Evolutionary conservation across 2,329 filamentous ascomycete species (phyloP).

Genomic region (Fusarium devonianum): DNA sequence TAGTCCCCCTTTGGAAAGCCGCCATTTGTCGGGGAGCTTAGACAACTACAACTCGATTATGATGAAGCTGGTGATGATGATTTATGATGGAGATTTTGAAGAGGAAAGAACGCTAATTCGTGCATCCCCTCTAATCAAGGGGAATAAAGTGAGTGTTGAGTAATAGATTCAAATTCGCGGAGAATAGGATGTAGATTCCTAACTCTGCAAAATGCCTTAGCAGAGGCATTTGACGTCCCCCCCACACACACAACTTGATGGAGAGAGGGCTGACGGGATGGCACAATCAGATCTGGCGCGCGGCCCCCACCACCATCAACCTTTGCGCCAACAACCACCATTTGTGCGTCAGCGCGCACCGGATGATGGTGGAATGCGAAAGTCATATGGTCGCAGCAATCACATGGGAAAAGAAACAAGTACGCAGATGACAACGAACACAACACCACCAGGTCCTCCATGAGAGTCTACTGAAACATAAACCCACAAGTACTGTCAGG

Average conservation of each 20-base stretch:
- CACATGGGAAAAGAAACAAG: slow-evolving; percentile 28
- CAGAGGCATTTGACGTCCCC: background rate
- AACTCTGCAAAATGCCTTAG: too few species aligned
- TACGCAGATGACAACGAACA: slow-evolving; percentile 22
- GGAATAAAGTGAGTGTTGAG: too few species aligned
- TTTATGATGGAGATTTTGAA: background rate
- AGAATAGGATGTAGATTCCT: too few species aligned
- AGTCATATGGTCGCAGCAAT: slow-evolving; percentile 28
- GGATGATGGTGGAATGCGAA: slow-evolving; percentile 29
- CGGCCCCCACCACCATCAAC: slow-evolving; percentile 22
- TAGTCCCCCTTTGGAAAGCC: slow-evolving; percentile 29
- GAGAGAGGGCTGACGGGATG: slow-evolving; percentile 17
- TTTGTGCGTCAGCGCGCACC: slow-evolving; percentile 17
- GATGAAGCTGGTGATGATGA: background rate
- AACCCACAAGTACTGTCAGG: background rate
- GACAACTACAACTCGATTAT: slow-evolving; percentile 7
- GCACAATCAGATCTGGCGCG: slow-evolving; percentile 30
- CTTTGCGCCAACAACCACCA: slow-evolving; percentile 1
- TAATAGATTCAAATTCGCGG: too few species aligned
- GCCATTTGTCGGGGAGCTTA: slow-evolving; percentile 35
- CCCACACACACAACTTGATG: background rate
- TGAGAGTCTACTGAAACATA: slow-evolving; percentile 5
- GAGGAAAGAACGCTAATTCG: too few species aligned
- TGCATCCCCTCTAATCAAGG: too few species aligned
- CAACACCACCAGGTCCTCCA: slow-evolving; percentile 8